Base-by-base conservation (phyloP, 2,329 filamentous ascomycete species). In the Fusarium pininemorale region DNA sequence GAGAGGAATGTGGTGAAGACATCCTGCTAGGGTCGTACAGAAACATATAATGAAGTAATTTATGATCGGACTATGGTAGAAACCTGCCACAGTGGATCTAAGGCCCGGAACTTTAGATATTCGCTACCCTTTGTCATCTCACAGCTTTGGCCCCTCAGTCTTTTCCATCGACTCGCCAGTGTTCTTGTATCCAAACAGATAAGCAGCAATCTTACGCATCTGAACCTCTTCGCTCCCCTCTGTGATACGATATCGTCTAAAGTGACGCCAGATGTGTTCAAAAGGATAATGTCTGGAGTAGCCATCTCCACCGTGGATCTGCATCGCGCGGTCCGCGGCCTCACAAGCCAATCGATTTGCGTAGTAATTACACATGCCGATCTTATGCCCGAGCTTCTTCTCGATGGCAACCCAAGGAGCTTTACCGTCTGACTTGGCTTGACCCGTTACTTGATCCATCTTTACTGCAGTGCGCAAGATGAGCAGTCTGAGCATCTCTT, bases 61-160 rank as follows among this genome's bases (percentile, higher is more conserved):
- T 32, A 22, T 14, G 20, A 9, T 6, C 39, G 7, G 6, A 8
- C 20, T n/a, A 41, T 41, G 39, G n/a, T 9, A n/a, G 1, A 0
- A n/a, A n/a, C 39, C 5, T 0, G 13, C 13, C 2, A 7, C 22
- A 15, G 13, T 15, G 22, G 13, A 41, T 41, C 12, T 15, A 41
- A 13, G 6, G 1, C 13, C 0, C 7, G 13, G 1, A 14, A 14
- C 20, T 32, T 41, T 41, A 7, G 7, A 14, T 41, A 41, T 14
- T 41, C 20, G 7, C 12, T n/a, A 14, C 13, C 38, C 14, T 22
- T 22, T 39, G 7, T 9, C 13, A n/a, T 15, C 9, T 41, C 22
- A 41, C 2, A 41, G 20, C 13, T 15, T 41, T 41, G 39, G 5
- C 20, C 22, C 39, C 7, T 41, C 7, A 22, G 13, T 15, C 13